Conservation (phyloP, 2,329 filamentous ascomycete genomes). For the Lachnellula hyalina region DNA sequence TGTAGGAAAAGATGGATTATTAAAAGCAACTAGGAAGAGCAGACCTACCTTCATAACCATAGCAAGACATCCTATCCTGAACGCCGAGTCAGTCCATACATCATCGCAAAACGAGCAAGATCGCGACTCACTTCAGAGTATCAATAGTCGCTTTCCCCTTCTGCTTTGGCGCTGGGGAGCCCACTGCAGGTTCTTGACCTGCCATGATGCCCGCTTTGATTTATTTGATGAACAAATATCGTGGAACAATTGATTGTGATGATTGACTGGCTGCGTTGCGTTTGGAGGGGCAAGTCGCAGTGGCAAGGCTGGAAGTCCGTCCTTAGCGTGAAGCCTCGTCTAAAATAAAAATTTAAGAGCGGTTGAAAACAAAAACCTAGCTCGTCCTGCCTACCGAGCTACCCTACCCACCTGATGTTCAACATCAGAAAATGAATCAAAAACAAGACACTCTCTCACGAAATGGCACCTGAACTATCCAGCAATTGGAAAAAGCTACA, state of each 20-base stretch:
- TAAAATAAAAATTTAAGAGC: not conserved
- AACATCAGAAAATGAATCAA: constrained; percentile 7
- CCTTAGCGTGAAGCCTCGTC: not conserved
- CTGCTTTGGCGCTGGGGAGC: constrained; percentile 54
- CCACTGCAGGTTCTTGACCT: constrained; percentile 49
- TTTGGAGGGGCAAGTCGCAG: constrained; percentile 17
- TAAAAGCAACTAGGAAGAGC: not conserved
- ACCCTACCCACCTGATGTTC: not conserved
- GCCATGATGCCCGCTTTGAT: constrained; percentile 44
- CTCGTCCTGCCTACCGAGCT: constrained; percentile 15
- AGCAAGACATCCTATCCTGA: constrained; percentile 32
- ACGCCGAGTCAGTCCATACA: constrained; percentile 11
- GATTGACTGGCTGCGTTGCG: not conserved
- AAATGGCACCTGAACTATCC: constrained; percentile 42
- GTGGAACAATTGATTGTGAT: constrained; percentile 7
- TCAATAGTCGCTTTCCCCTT: constrained; percentile 81
- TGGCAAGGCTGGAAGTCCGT: constrained; percentile 14
- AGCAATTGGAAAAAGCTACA: constrained; percentile 79
- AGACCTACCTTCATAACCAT: constrained; percentile 32
- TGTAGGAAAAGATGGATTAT: constrained; percentile 6
- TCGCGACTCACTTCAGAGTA: constrained; percentile 62
- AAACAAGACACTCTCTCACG: constrained; percentile 8
- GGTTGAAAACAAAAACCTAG: no score
- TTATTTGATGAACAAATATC: constrained; percentile 22
- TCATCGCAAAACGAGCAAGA: constrained; percentile 6